A percentile compares a stretch with the other conserved stretches of the same genome.
Conservation (phyloP, 1,284 basidiomycete genomes). For the Gomphus sp. region DNA sequence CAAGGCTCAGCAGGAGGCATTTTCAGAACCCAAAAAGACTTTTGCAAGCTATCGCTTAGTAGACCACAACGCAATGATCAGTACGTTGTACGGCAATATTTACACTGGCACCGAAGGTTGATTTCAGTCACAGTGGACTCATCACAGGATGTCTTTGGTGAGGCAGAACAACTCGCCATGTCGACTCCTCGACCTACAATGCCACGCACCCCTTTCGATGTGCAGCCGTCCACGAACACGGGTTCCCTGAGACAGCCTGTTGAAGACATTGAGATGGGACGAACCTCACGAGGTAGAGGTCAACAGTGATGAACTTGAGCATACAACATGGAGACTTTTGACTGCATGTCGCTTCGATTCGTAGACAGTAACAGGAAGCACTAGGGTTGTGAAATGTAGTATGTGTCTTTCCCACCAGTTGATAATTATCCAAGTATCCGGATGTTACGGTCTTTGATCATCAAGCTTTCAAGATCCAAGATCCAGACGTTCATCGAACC, state of each 20-base stretch:
- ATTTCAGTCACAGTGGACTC: conserved; percentile 29
- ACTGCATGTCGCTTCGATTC: no score
- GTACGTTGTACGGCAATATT: conserved; percentile 25
- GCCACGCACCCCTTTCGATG: neutral
- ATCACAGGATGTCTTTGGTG: conserved; percentile 45
- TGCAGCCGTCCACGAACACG: neutral
- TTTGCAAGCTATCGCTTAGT: conserved; percentile 21
- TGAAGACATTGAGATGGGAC: neutral
- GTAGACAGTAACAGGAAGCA: no score
- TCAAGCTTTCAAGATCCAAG: no score
- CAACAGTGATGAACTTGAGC: neutral
- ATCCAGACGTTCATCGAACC: no score
- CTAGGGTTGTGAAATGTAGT: no score
- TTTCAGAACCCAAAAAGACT: neutral
- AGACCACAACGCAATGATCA: conserved; percentile 40
- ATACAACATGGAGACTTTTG: no score
- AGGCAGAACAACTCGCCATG: conserved; percentile 24
- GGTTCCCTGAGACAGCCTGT: neutral
- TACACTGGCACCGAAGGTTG: neutral
- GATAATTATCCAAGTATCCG: no score
- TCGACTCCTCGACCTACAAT: conserved; percentile 8
- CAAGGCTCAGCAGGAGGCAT: conserved; percentile 12
- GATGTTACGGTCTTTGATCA: no score
- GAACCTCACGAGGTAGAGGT: neutral
- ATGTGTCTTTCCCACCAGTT: no score